Evolutionary conservation across 805 yeast genomes (phyloP), one percentile per base, ranked within the genome.

Genomic region (Candida nitratophila): DNA sequence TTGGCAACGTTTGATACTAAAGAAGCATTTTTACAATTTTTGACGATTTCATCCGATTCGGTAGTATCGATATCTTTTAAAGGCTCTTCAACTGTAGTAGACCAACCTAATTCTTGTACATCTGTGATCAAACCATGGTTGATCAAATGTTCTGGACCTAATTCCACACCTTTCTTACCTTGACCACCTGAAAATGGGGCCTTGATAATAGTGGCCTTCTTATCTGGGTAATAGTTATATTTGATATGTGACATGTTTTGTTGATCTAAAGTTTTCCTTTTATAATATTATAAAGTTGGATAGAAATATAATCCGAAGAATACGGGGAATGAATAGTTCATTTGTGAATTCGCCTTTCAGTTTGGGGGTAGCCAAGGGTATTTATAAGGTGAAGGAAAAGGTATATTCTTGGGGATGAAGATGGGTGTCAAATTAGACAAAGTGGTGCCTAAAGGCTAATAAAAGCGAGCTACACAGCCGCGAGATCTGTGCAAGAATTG

Each of bases 181-280:
- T 91, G 99, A 48, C 99, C 99, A 21, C 97, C 98, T 32, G 89
- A 79, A 65, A 91, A 93, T 42, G 98, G 98, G 0, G 96, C 97
- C 17, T 82, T 71, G 47, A 93, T 77, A 43, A 91, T 69, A n/a
- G 88, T 75, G 32, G 81, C 76, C 42, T 76, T 69, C 54, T 71
- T 78, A 40, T 69, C 58, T 40, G 76, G 71, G 56, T 74, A 75
- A 58, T 69, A 79, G 48, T 79, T 77, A 70, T 71, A 84, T 39
- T 65, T 54, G 44, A 69, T 36, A n/a, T 34, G 21, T 9, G 37
- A 34, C 37, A 34, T 34, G 6, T 19, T 32, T 32, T n/a, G 27
- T 34, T 34, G 24, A 19, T 34, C 20, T 17, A 10, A 30, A 12
- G 6, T 30, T 30, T 30, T 10, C 33, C n/a, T n/a, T n/a, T n/a